These are phyloP conservation scores for Leccinum arenicola DNA, from an alignment of 768 basidiomycete genomes.

Conservation along the genomic window DNA sequence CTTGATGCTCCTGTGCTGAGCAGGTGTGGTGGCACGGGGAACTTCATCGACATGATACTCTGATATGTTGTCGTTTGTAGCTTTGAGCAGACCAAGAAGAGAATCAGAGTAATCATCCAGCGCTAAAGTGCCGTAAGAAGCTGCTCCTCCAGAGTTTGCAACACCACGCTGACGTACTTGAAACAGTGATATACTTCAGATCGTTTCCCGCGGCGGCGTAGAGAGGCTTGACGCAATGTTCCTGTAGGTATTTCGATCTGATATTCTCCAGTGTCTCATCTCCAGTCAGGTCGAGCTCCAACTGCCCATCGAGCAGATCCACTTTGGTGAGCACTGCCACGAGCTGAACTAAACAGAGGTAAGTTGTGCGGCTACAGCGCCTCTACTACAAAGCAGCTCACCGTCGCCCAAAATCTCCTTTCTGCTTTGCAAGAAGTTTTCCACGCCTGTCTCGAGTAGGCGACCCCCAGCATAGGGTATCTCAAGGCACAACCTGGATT, in stretches of 20 bases:
- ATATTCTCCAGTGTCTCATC: neutral
- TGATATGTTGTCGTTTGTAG: neutral
- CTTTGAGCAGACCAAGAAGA: slow-evolving; percentile 4
- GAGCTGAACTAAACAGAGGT: neutral
- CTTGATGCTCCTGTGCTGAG: neutral
- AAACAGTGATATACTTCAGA: slow-evolving; percentile 6
- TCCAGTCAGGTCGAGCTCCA: slow-evolving; percentile 1
- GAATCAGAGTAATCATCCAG: slow-evolving; percentile 3
- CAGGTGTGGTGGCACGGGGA: neutral
- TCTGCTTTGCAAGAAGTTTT: slow-evolving; percentile 9
- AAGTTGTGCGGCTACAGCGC: slow-evolving; percentile 6
- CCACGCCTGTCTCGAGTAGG: slow-evolving; percentile 16
- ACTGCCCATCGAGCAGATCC: slow-evolving; percentile 5
- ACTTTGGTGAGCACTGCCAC: slow-evolving; percentile 17
- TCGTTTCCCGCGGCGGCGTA: neutral
- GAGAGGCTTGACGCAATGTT: slow-evolving; percentile 5
- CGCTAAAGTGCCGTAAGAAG: slow-evolving; percentile 3
- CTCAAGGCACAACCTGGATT: slow-evolving; percentile 16
- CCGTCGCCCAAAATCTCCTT: slow-evolving; percentile 8
- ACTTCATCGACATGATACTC: neutral
- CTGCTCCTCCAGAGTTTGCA: neutral
- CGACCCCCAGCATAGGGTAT: slow-evolving; percentile 13
- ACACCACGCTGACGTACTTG: slow-evolving; percentile 3
- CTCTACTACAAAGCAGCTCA: neutral
- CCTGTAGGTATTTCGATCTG: neutral